Base-by-base conservation (phyloP, 441 rosid species). In the Aquilaria agallochum region DNA sequence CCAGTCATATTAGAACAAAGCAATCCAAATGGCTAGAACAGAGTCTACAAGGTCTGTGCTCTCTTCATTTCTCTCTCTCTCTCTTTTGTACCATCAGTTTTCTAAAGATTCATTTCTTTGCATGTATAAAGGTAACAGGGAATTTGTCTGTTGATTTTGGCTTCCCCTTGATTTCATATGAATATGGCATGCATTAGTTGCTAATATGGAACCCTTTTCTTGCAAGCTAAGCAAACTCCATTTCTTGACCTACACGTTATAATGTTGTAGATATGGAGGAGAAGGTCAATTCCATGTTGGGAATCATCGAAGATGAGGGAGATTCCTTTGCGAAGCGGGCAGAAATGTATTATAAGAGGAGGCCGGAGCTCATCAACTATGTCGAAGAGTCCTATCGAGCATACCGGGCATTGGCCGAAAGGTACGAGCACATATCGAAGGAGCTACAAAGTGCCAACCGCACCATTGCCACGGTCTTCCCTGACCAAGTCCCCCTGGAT, bases 21-120 rank as follows among this genome's bases (percentile, higher is more conserved):
- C 97, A 94, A 60, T 94, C 99, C 4, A 91, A 94, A 86, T 94
- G 99, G 99, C 90, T 94, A 30, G 97, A 94, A 66, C 88, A 86
- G 67, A 91, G 89, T 79, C 90, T 94, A 67, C 84, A 83, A 13
- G 99, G 99, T 89, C 69, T 36, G 11, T 61, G 40, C 50, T 27
- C 52, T 15, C 40, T 15, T 47, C 32, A 36, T 0, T 33, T n/a
- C 2, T 3, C 6, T 5, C 31, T 63, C 27, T 20, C 27, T 20
- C 27, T 20, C 27, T 20, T 20, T 20, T 20, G 27, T 20, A 20
- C 27, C 27, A 20, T 20, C 27, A 20, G 27, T 20, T 20, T 20
- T 20, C 1, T 20, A 20, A 20, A 36, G 42, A 36, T 36, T 8
- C 42, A 36, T 36, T 36, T 3, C 42, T 36, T 3, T 36, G 7